Base-by-base conservation (phyloP, 352 stramenopile species). In the Globisporangium camurandrum region DNA sequence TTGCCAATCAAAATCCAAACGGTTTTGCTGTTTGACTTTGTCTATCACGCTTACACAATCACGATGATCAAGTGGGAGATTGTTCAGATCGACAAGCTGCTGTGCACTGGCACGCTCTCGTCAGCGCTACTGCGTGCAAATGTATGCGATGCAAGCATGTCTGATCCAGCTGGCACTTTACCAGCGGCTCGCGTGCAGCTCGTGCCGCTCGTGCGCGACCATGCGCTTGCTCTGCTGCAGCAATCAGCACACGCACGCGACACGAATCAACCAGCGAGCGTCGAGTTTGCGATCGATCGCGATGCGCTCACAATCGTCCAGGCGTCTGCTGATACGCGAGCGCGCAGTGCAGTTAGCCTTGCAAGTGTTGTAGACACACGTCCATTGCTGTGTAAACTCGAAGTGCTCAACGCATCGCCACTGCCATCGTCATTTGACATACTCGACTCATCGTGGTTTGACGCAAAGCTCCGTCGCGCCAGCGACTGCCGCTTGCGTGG, bases 391-490 rank as follows among this genome's bases (percentile, higher is more conserved):
- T 59, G 53, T 20, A 49, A 31, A 12, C 46, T 59, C 2, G 34
- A 53, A 30, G 26, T 53, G 5, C 6, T 26, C 2, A 33, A 39
- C 3, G 23, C 20, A 23, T 0, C 16, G 9, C 2, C 16, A 12
- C 11, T 16, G 4, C 2, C 26, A 9, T 12, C 16, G 6, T 10
- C 14, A 14, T 19, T 49, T 17, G 27, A 38, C 20, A 28, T n/a
- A 11, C 24, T 4, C 1, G 34, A 33, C 16, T 22, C 51, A 11
- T 22, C 49, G 7, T 86, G 70, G 77, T 74, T 87, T 22, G 57
- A 60, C 10, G 67, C 56, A 49, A 90, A 90, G 40, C 33, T 84
- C 16, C 20, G 37, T 22, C 67, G 67, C 30, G 78, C 74, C 27
- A 57, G 38, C 2, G 56, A 65, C 26, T 84, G 81, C 31, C 73